Evolutionary conservation across 441 rosid genomes (phyloP).

Genomic region (Pelargonium australe): DNA sequence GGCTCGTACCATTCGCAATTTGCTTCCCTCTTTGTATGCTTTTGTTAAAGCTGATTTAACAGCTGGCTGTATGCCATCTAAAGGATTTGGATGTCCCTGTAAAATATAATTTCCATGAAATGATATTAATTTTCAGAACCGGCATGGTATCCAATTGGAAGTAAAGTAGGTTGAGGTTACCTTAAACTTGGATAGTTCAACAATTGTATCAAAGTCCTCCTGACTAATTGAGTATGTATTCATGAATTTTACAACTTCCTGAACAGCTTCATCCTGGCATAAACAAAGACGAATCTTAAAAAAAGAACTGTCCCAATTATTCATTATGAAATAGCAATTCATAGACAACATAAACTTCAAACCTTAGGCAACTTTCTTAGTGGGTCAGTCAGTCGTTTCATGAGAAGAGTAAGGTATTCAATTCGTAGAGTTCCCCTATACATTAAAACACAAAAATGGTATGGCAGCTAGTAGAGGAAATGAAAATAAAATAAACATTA

Average conservation of each 20-base stretch:
- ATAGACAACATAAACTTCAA: constrained; percentile 18
- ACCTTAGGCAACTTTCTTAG: constrained; percentile 83
- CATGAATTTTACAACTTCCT: constrained; percentile 85
- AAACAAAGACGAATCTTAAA: background rate
- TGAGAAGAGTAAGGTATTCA: constrained; percentile 60
- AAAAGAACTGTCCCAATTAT: background rate
- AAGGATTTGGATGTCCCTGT: constrained; percentile 73
- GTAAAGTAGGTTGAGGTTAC: constrained; percentile 24
- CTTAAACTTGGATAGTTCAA: constrained; percentile 79
- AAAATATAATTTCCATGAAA: constrained; percentile 18
- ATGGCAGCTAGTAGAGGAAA: constrained; percentile 14
- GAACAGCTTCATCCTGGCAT: constrained; percentile 79
- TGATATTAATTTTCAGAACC: background rate
- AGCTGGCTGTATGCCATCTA: constrained; percentile 75
- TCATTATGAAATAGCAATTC: background rate
- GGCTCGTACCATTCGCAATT: constrained; percentile 63
- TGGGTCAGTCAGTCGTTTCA: constrained; percentile 68
- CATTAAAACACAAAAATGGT: constrained; percentile 13
- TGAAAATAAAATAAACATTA: background rate
- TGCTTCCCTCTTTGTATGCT: constrained; percentile 69
- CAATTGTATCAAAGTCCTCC: constrained; percentile 75
- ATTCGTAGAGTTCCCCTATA: constrained; percentile 75
- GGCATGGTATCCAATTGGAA: background rate
- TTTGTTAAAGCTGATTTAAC: constrained; percentile 87
- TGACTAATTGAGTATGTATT: constrained; percentile 78